These are phyloP conservation scores for Solanum piurae DNA, from an alignment of 257 asterid species.

Conservation along the genomic window DNA sequence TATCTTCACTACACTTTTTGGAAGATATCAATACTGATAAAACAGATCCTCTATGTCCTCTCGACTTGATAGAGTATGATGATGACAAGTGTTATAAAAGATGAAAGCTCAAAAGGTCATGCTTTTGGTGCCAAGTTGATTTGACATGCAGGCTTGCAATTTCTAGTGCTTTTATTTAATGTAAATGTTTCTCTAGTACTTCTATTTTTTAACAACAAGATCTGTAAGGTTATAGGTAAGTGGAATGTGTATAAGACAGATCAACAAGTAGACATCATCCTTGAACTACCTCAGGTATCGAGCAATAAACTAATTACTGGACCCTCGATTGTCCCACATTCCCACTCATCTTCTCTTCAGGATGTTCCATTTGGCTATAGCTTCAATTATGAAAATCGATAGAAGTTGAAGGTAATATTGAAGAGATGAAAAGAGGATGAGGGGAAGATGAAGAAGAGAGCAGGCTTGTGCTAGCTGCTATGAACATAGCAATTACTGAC, in stretches of 20 bases:
- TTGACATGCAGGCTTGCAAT: not conserved
- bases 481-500: not conserved
- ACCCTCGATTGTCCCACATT: not conserved
- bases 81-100: not conserved
- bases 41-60: not conserved
- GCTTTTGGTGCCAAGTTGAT: not conserved
- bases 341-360: not conserved
- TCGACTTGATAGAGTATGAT: not conserved
- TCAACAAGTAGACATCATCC: not conserved
- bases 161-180: not conserved
- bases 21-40: not conserved
- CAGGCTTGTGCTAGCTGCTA: not conserved
- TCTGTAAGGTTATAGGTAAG: not conserved
- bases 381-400: not conserved
- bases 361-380: not conserved
- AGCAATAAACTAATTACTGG: not conserved
- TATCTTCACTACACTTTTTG: not conserved
- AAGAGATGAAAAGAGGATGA: not conserved
- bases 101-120: not conserved
- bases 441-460: not conserved
- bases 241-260: not conserved
- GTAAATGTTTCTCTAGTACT: not conserved
- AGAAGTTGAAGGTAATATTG: not conserved
- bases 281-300: not conserved
- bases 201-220: not conserved